phyloP scores from a whole-genome alignment of 768 basidiomycete species.

The Hygrophoropsis aurantiaca region DNA sequence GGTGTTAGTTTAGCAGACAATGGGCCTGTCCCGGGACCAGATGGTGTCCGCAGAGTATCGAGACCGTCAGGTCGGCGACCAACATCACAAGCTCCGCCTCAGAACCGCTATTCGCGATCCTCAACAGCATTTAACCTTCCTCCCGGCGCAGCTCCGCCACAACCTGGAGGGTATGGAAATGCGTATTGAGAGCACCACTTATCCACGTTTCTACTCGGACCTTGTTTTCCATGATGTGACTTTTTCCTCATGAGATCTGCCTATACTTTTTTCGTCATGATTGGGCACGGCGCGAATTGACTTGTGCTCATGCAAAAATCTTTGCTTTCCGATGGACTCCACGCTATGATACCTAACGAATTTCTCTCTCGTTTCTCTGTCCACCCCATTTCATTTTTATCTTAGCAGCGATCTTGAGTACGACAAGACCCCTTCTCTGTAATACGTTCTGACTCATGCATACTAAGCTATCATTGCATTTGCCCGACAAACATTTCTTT shows the following conservation, averaged over 20 bases:
- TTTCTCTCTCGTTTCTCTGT: background rate
- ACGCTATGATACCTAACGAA: slow-evolving; percentile 8
- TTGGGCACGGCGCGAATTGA: slow-evolving; percentile 2
- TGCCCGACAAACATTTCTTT: too few relatives aligned
- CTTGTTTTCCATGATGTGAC: slow-evolving; percentile 7
- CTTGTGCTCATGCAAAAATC: slow-evolving; percentile 2
- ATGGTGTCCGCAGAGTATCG: slow-evolving; percentile 79
- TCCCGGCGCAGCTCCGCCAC: slow-evolving; percentile 74
- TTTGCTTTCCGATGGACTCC: slow-evolving; percentile 4
- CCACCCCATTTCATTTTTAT: background rate
- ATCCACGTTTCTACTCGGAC: background rate
- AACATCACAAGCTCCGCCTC: slow-evolving; percentile 56
- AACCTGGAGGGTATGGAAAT: slow-evolving; percentile 26
- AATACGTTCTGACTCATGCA: too few relatives aligned
- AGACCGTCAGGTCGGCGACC: slow-evolving; percentile 58
- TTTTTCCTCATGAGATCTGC: background rate
- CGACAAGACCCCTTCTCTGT: too few relatives aligned
- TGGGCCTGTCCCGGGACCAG: slow-evolving; percentile 78
- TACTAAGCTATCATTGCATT: too few relatives aligned
- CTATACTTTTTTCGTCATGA: too few relatives aligned
- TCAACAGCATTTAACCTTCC: slow-evolving; percentile 56
- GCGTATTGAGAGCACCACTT: slow-evolving; percentile 10
- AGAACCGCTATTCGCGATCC: slow-evolving; percentile 72
- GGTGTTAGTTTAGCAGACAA: slow-evolving; percentile 80
- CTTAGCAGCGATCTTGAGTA: too few relatives aligned